A percentile compares a stretch with the other conserved stretches of the same genome.
Evolutionary conservation across 331 rosid genomes (phyloP).

Genomic region (Prunus yedoensis): DNA sequence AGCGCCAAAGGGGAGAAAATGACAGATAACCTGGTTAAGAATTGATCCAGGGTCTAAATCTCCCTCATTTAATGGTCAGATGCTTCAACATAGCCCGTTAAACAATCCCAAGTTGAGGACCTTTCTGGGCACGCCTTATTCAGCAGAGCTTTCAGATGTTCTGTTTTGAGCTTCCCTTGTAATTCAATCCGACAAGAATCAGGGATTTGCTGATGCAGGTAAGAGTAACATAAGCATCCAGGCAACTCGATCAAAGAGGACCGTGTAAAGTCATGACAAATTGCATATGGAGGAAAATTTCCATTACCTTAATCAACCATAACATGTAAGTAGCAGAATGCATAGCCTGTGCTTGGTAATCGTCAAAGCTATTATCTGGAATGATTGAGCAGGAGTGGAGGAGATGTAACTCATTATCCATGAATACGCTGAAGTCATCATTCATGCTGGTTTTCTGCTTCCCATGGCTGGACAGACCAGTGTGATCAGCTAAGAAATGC

Average conservation of each 20-base stretch:
- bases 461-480: slow-evolving; percentile 21
- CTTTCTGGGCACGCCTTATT: slow-evolving; percentile 53
- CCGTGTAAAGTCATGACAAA: background rate
- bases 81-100: slow-evolving; percentile 8
- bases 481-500: slow-evolving; percentile 29
- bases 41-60: background rate
- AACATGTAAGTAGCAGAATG: slow-evolving; percentile 57
- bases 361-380: slow-evolving; percentile 52
- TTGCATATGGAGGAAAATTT: background rate
- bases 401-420: slow-evolving; percentile 58
- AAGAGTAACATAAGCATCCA: slow-evolving; percentile 20
- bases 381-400: slow-evolving; percentile 47
- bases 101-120: slow-evolving; percentile 49
- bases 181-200: slow-evolving; percentile 36
- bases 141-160: slow-evolving; percentile 51
- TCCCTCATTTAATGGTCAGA: background rate
- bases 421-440: slow-evolving; percentile 35
- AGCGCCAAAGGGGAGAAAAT: background rate
- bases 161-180: slow-evolving; percentile 44
- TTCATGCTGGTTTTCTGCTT: slow-evolving; percentile 31
- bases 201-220: slow-evolving; percentile 55
- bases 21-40: background rate
- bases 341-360: slow-evolving; percentile 66
- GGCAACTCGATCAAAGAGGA: slow-evolving; percentile 5
- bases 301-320: slow-evolving; percentile 66